A percentile compares a stretch with the other conserved stretches of the same genome.
Conservation (phyloP, 2,329 filamentous ascomycete genomes). For the Penicillium sp. region DNA sequence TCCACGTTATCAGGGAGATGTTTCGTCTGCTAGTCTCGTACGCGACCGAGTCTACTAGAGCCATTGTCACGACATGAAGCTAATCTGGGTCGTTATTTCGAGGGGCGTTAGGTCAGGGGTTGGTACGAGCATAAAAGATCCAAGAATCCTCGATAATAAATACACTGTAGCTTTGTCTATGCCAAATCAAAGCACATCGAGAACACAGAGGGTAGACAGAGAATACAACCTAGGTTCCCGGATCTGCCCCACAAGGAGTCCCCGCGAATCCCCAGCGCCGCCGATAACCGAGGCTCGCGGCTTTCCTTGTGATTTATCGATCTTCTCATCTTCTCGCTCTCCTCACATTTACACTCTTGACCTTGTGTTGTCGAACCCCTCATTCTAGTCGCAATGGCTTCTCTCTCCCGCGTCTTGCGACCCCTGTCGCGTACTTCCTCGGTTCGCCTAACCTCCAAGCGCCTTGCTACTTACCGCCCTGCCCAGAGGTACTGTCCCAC, state of each 20-base stretch:
- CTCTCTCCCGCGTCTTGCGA: constrained; percentile 47
- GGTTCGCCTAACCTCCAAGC: constrained; percentile 40
- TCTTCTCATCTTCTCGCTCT: constrained; percentile 5
- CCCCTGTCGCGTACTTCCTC: constrained; percentile 44
- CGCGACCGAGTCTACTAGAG: no score
- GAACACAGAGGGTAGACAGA: background rate
- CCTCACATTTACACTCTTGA: background rate
- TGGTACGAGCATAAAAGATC: no score
- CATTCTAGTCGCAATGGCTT: constrained; percentile 43
- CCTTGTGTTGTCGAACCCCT: background rate
- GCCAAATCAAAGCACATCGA: no score
- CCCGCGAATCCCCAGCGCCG: constrained; percentile 22
- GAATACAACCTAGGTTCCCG: constrained; percentile 5
- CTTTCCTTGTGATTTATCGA: constrained; percentile 20
- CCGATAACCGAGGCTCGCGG: constrained; percentile 25
- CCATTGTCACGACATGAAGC: no score
- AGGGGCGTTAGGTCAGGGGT: no score
- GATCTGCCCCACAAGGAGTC: constrained; percentile 14
- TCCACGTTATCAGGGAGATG: background rate
- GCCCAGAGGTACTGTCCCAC: constrained; percentile 40
- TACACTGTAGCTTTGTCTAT: no score
- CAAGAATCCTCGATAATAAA: no score
- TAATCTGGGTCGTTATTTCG: no score
- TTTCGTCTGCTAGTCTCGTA: background rate
- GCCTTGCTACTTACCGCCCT: constrained; percentile 37